phyloP scores from a whole-genome alignment of 1,284 basidiomycete genomes.

The Ganoderma resinaceum region DNA sequence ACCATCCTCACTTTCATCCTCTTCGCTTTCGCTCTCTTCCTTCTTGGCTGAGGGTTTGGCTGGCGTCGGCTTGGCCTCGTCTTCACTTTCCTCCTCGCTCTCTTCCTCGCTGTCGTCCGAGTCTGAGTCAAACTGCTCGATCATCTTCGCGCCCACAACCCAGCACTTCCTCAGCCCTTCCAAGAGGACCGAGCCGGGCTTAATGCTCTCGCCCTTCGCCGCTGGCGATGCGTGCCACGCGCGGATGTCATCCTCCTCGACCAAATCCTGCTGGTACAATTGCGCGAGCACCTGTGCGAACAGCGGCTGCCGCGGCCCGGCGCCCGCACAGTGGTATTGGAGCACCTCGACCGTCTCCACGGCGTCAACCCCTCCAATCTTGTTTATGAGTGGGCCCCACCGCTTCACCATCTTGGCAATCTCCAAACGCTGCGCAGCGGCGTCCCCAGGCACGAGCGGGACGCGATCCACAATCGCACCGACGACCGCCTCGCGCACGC shows the following conservation, averaged over 20 bases:
- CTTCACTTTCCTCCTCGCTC: slow-evolving; percentile 36
- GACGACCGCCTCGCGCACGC: slow-evolving; percentile 83
- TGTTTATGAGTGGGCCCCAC: slow-evolving; percentile 78
- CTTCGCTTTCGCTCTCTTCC: slow-evolving; percentile 34
- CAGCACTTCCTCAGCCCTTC: slow-evolving; percentile 75
- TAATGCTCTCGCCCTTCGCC: slow-evolving; percentile 56
- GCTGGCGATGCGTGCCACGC: slow-evolving; percentile 65
- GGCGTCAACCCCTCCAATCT: slow-evolving; percentile 75
- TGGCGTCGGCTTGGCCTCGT: slow-evolving; percentile 27
- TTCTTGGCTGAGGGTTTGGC: slow-evolving; percentile 23
- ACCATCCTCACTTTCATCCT: slow-evolving; percentile 31
- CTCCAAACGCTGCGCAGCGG: slow-evolving; percentile 62
- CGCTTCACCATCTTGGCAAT: slow-evolving; percentile 64
- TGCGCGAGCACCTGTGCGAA: slow-evolving; percentile 81
- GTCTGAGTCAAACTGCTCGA: slow-evolving; percentile 80
- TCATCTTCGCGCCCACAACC: slow-evolving; percentile 75
- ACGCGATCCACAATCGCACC: slow-evolving; percentile 75
- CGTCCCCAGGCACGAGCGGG: slow-evolving; percentile 58
- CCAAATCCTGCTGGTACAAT: slow-evolving; percentile 78
- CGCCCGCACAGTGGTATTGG: slow-evolving; percentile 74
- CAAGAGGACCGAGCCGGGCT: slow-evolving; percentile 43
- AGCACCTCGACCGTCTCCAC: slow-evolving; percentile 76
- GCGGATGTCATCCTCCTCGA: slow-evolving; percentile 82
- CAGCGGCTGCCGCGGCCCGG: slow-evolving; percentile 58
- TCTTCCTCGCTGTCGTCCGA: slow-evolving; percentile 60